Percentiles rank a stretch among this genome's conserved stretches.
phyloP scores from a whole-genome alignment of 495 filamentous ascomycete genomes.

The Xylaria venustula region DNA sequence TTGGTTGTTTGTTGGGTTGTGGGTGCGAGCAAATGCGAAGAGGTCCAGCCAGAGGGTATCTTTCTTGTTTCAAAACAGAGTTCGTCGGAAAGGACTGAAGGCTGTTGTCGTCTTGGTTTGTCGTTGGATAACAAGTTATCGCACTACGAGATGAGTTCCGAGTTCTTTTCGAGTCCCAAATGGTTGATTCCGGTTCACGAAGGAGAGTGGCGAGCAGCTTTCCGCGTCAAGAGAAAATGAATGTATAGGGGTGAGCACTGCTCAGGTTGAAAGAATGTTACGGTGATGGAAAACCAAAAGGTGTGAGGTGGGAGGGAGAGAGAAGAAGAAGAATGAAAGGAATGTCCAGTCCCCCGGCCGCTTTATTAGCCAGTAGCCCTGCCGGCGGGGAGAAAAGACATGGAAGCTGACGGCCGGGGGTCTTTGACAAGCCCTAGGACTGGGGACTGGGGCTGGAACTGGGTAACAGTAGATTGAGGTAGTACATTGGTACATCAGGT shows the following conservation, averaged over 20 bases:
- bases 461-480: too few species aligned
- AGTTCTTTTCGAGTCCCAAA: background rate
- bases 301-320: conserved; percentile 18
- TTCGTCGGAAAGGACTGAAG: conserved; percentile 6
- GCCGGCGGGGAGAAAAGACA: background rate
- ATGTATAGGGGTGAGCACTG: conserved; percentile 40
- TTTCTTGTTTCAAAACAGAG: background rate
- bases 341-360: background rate
- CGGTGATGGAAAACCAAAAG: conserved; percentile 23
- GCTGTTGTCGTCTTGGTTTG: background rate
- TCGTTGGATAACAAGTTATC: background rate
- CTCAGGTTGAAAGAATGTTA: conserved; percentile 39
- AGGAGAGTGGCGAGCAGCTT: conserved; percentile 27
- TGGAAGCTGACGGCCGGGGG: background rate
- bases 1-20: background rate
- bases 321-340: conserved; percentile 3
- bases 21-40: background rate
- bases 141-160: background rate
- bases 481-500: background rate
- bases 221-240: conserved; percentile 27
- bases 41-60: conserved; percentile 18
- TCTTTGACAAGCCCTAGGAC: conserved; percentile 2
- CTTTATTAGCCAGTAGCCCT: conserved; percentile 9
- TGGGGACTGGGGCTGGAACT: conserved; percentile 1
- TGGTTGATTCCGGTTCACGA: conserved; percentile 18